phyloP scores from a whole-genome alignment of 768 basidiomycete genomes.

The Phylloporus arenicola region DNA sequence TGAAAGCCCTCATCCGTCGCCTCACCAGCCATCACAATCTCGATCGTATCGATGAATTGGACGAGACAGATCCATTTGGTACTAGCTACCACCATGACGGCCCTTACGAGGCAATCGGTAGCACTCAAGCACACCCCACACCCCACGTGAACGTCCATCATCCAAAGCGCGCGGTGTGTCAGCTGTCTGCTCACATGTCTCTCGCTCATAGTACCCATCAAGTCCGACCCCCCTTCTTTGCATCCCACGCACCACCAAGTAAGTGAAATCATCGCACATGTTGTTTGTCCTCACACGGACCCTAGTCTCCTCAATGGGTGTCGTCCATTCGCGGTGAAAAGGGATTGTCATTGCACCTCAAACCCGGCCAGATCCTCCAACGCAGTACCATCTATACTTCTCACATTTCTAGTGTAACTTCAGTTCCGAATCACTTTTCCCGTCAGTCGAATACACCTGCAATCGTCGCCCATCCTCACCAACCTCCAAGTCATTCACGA shows the following conservation, averaged over 20 bases:
- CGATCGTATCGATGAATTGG: slow-evolving; percentile 74
- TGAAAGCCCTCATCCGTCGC: slow-evolving; percentile 26
- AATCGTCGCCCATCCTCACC: slow-evolving; percentile 3
- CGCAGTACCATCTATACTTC: slow-evolving; percentile 20
- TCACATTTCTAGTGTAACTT: not conserved
- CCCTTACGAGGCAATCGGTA: slow-evolving; percentile 63
- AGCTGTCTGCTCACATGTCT: not conserved
- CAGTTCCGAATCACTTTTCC: slow-evolving; percentile 2
- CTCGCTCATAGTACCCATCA: slow-evolving; percentile 7
- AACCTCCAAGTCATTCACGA: slow-evolving; percentile 11
- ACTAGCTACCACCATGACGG: slow-evolving; percentile 59
- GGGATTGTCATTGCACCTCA: slow-evolving; percentile 46
- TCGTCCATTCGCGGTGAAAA: slow-evolving; percentile 1
- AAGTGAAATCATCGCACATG: slow-evolving; percentile 3
- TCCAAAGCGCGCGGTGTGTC: slow-evolving; percentile 21
- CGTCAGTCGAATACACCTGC: slow-evolving; percentile 1
- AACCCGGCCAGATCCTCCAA: slow-evolving; percentile 55
- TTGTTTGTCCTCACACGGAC: slow-evolving; percentile 5
- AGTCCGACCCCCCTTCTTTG: slow-evolving; percentile 12
- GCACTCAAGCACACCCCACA: slow-evolving; percentile 10
- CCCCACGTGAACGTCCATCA: not conserved
- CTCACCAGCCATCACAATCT: slow-evolving; percentile 33
- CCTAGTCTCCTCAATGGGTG: slow-evolving; percentile 7
- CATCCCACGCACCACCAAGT: slow-evolving; percentile 15
- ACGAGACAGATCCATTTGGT: slow-evolving; percentile 70